Evolutionary conservation across 148 eudicot genomes (phyloP), one percentile per base, ranked within the genome.

Genomic region (Heliamphora exappendiculata): DNA sequence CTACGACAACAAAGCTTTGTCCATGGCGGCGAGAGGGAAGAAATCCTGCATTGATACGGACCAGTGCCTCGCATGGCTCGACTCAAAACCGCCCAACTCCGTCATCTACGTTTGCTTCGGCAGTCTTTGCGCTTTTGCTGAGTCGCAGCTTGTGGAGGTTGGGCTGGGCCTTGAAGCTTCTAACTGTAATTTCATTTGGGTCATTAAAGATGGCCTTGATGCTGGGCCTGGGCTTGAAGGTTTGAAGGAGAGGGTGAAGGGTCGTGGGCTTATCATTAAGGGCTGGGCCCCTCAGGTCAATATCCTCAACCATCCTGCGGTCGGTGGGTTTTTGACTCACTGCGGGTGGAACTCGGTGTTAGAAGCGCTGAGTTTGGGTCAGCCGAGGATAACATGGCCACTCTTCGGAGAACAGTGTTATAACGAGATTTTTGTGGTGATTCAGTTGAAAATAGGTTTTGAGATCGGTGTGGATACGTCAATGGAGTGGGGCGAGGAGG

Each of bases 311-410:
- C 78, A 75, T 31, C 68, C 55, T 5, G 67, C 78, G 31, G 78
- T 75, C 70, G 78, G 78, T 19, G 78, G 78, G 78, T 75, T 75
- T 29, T 13, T 75, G 44, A 64, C 70, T 49, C 78, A 75, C 60
- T 64, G 77, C 34, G 77, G 77, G 5, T 74, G 77, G 77, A 74
- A 74, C 77, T 74, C 77, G 28, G 77, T 74, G 57, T 10, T 75
- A n/a, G 78, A 75, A 64, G 70, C 78, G 53, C 42, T 75, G 19
- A 64, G 42, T 29, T 45, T 16, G 14, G 58, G 58, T 14, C 70
- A 63, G 29, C 78, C 78, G 26, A 26, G 63, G 45, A 12, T 75
- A 31, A 22, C 78, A 2, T 75, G 78, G 71, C 78, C 78, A n/a
- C 69, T 65, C 10, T 75, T 75, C 11, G 78, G 10, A n/a, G 78